A percentile compares a stretch with the other conserved stretches of the same genome.
Conservation (phyloP, 2,329 filamentous ascomycete genomes). For the Pseudogymnoascus pannorum region DNA sequence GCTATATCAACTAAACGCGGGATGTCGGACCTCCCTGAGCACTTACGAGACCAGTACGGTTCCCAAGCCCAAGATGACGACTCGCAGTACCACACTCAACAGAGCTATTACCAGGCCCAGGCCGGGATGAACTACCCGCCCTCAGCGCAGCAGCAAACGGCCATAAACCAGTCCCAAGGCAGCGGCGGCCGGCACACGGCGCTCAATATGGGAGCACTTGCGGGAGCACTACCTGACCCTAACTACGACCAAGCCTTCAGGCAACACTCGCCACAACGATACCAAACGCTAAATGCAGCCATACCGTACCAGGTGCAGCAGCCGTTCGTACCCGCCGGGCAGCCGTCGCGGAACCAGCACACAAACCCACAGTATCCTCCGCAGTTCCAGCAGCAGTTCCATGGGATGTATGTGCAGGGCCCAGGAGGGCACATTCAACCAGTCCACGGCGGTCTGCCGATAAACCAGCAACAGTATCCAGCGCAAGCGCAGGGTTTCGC, state of each 20-base stretch:
- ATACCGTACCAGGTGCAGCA: background rate
- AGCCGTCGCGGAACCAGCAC: background rate
- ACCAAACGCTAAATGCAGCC: background rate
- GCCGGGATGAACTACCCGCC: background rate
- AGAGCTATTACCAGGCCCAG: background rate
- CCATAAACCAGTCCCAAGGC: background rate
- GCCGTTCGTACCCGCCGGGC: background rate
- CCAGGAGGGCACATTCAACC: background rate
- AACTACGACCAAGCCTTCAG: background rate
- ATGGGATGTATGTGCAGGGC: background rate
- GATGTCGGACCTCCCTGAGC: background rate
- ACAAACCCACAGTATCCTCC: background rate
- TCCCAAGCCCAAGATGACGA: background rate
- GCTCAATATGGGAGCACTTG: background rate
- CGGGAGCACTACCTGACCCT: background rate
- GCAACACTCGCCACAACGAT: background rate
- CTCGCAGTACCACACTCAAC: background rate
- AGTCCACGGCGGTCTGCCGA: background rate
- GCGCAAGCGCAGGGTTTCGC: background rate
- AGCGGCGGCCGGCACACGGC: background rate
- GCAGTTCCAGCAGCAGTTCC: background rate
- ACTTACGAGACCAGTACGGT: background rate
- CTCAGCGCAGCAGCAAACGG: background rate
- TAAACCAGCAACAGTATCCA: background rate
- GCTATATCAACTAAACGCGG: background rate